Conservation (phyloP, 768 basidiomycete species). For the Sarcomyxa edulis region DNA sequence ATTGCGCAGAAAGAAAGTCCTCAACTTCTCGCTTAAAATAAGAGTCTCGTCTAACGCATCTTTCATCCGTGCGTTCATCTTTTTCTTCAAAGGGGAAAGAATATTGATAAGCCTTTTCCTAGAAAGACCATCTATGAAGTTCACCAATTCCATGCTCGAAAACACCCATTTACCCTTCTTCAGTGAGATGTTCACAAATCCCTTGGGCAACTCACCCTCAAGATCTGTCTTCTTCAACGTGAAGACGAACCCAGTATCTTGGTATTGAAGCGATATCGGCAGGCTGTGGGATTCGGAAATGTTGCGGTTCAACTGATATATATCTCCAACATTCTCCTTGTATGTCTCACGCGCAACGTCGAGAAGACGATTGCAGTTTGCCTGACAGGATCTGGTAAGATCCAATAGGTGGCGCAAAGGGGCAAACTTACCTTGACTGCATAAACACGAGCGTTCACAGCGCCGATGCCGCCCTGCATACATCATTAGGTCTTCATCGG, state of each 20-base stretch:
- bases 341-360: constrained; percentile 95
- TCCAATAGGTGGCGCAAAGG: not conserved
- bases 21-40: constrained; percentile 77
- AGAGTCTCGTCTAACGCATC: constrained; percentile 89
- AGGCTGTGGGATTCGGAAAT: constrained; percentile 61
- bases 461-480: constrained; percentile 60
- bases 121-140: not conserved
- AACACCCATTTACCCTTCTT: constrained; percentile 73
- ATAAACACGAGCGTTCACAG: constrained; percentile 80
- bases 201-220: constrained; percentile 60
- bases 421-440: constrained; percentile 61
- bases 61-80: constrained; percentile 84
- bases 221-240: constrained; percentile 62
- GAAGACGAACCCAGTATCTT: constrained; percentile 72
- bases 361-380: constrained; percentile 76
- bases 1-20: constrained; percentile 7
- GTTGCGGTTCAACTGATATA: constrained; percentile 58
- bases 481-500: too few species aligned
- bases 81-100: constrained; percentile 49
- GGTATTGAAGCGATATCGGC: constrained; percentile 63
- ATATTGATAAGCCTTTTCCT: not conserved
- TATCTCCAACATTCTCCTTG: constrained; percentile 89
- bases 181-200: constrained; percentile 62
- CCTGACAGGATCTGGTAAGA: constrained; percentile 27
- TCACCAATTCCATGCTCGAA: constrained; percentile 77